A percentile compares a stretch with the other conserved stretches of the same genome.
phyloP scores from a whole-genome alignment of 2,329 filamentous ascomycete genomes.

The Colletotrichum chlorophyti region DNA sequence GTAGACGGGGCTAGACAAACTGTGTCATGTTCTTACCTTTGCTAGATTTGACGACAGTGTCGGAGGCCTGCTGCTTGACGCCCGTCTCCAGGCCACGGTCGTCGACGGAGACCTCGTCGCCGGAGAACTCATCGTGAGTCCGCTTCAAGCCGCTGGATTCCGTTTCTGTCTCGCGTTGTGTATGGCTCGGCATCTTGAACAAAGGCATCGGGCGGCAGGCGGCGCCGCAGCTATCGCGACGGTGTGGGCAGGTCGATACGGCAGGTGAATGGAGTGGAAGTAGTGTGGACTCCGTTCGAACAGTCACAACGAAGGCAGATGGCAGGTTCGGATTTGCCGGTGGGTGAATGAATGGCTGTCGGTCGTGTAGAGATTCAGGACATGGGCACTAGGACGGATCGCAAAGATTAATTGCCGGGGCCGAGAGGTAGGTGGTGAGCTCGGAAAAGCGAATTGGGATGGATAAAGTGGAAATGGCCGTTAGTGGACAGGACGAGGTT shows the following conservation, averaged over 20 bases:
- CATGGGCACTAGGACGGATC: neutral
- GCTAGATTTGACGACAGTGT: constrained; percentile 6
- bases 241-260: neutral
- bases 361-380: neutral
- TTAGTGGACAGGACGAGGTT: neutral
- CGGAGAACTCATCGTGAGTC: constrained; percentile 52
- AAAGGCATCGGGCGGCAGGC: constrained; percentile 50
- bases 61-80: constrained; percentile 24
- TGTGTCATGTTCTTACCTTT: constrained; percentile 10
- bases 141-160: constrained; percentile 52
- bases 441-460: neutral
- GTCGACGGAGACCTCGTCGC: constrained; percentile 36
- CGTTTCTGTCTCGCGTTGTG: constrained; percentile 44
- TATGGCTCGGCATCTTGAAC: constrained; percentile 53
- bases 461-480: constrained; percentile 6
- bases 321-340: neutral
- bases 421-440: neutral
- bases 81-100: constrained; percentile 15
- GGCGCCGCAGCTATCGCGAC: constrained; percentile 15
- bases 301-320: neutral
- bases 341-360: neutral
- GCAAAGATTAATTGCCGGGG: neutral
- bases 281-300: too few relatives aligned
- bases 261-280: neutral
- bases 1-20: neutral